Evolutionary conservation across 1,284 basidiomycete genomes (phyloP).

Genomic region (Polyporus tsugae): DNA sequence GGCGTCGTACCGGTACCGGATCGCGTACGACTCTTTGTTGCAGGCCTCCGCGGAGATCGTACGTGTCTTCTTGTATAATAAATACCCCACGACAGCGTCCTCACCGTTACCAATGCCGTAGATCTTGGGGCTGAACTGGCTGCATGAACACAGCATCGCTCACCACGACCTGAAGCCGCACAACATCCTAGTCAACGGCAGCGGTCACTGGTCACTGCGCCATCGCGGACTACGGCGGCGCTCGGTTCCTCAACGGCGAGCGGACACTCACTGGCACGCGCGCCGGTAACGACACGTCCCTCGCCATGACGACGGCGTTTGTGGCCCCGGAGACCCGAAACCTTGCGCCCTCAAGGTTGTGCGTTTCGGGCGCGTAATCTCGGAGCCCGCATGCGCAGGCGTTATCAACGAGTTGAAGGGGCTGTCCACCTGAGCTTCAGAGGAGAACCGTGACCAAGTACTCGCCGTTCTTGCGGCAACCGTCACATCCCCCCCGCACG

Average conservation of each 20-base stretch:
- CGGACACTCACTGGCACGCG: conserved; percentile 18
- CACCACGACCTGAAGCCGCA: conserved; percentile 70
- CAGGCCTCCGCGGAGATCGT: conserved; percentile 39
- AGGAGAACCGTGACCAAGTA: no score
- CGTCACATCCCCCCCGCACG: no score
- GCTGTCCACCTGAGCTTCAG: no score
- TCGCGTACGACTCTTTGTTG: conserved; percentile 22
- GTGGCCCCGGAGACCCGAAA: conserved; percentile 36
- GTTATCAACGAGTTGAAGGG: no score
- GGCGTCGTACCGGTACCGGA: conserved; percentile 19
- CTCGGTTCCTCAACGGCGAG: conserved; percentile 26
- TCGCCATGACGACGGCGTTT: conserved; percentile 32
- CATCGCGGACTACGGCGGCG: conserved; percentile 67
- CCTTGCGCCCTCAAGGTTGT: no score
- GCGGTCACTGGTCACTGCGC: conserved; percentile 74
- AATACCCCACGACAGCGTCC: background rate
- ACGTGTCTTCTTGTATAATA: conserved; percentile 1
- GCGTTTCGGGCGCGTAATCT: no score
- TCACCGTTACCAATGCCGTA: background rate
- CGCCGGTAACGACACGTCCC: conserved; percentile 8
- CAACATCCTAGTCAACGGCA: conserved; percentile 69
- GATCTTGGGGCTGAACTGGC: conserved; percentile 37
- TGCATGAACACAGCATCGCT: conserved; percentile 39
- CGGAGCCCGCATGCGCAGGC: no score
- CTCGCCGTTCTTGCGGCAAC: no score